These are phyloP conservation scores for Bauhinia variegata DNA, from an alignment of 306 rosid species.

Conservation along the genomic window DNA sequence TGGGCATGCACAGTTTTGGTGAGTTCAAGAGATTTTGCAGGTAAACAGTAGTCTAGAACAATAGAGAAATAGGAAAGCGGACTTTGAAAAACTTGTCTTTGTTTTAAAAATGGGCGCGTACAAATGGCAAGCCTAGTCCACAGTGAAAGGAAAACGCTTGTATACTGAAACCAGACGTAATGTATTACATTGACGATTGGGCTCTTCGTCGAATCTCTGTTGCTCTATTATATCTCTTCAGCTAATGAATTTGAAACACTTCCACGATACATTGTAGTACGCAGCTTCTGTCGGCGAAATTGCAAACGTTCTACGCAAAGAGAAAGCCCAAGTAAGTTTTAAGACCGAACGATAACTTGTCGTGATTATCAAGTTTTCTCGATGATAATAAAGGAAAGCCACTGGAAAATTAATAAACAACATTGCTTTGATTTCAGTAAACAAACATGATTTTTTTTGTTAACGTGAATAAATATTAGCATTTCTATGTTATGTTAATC, in stretches of 20 bases:
- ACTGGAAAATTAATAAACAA: too few species aligned
- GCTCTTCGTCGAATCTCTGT: not conserved
- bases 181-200: not conserved
- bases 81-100: slow-evolving; percentile 36
- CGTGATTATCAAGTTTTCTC: not conserved
- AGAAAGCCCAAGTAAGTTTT: not conserved
- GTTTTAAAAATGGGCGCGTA: slow-evolving; percentile 68
- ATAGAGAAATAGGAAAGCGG: slow-evolving; percentile 55
- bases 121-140: slow-evolving; percentile 36
- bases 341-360: not conserved
- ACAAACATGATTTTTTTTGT: too few species aligned
- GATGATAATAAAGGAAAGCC: not conserved
- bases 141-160: not conserved
- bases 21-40: slow-evolving; percentile 44
- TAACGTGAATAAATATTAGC: too few species aligned
- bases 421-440: too few species aligned
- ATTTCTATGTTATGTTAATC: too few species aligned
- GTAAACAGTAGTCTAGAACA: slow-evolving; percentile 52
- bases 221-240: not conserved
- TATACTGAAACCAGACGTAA: not conserved
- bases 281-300: not conserved
- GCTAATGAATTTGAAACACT: not conserved
- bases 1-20: slow-evolving; percentile 61
- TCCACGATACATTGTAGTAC: not conserved
- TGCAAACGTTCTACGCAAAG: not conserved